Conservation (phyloP, 352 stramenopile genomes). For the Blastocystis hominis region DNA sequence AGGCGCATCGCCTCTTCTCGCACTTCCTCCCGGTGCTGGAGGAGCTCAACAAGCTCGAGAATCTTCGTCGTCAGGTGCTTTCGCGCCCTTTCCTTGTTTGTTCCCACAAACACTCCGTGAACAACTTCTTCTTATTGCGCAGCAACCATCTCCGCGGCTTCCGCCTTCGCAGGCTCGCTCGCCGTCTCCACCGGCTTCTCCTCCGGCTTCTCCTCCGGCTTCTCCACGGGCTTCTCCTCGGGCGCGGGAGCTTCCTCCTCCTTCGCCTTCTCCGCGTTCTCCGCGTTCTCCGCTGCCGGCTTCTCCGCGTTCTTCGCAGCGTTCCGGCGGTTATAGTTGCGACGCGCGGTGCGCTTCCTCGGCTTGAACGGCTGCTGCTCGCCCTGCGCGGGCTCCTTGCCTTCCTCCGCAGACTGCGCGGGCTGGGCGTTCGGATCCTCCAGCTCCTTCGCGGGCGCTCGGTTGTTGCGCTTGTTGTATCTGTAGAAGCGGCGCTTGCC, state of each 20-base stretch:
- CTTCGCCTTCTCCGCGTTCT: background rate
- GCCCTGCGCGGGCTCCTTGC: too few relatives aligned
- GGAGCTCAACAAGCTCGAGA: constrained; percentile 32
- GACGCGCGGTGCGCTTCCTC: too few relatives aligned
- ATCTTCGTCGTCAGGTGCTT: background rate
- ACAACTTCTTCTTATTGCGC: background rate
- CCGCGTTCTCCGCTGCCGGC: background rate
- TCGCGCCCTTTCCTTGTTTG: background rate
- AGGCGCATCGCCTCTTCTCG: constrained; percentile 42
- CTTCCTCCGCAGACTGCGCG: too few relatives aligned
- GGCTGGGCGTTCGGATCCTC: too few relatives aligned
- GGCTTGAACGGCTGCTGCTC: too few relatives aligned
- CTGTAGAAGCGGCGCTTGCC: background rate
- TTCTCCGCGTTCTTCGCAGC: background rate
- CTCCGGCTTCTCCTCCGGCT: background rate
- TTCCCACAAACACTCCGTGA: constrained; percentile 25
- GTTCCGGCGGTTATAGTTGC: background rate
- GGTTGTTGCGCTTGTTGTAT: too few relatives aligned
- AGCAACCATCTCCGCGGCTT: background rate
- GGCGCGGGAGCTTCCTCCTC: background rate
- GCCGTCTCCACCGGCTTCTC: background rate
- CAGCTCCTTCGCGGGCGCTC: too few relatives aligned
- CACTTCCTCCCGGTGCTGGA: constrained; percentile 48
- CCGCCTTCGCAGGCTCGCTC: background rate
- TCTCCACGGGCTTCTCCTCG: background rate